phyloP scores from a whole-genome alignment of 148 eudicot species.

The Suaeda aralocaspica region DNA sequence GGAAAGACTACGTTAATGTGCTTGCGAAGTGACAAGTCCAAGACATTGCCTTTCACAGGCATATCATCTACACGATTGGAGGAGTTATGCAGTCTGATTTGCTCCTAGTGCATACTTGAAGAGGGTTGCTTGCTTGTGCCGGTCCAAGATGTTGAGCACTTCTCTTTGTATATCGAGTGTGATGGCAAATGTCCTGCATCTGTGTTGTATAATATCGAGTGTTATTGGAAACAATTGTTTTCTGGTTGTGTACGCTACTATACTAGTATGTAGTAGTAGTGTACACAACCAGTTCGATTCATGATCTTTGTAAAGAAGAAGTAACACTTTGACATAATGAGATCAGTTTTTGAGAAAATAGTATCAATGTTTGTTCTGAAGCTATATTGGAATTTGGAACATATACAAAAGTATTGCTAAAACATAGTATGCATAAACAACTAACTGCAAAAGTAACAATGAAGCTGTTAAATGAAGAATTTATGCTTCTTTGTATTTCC shows the following conservation, averaged over 20 bases:
- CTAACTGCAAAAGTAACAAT: too few relatives aligned
- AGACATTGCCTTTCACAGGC: conserved; percentile 42
- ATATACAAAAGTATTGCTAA: too few relatives aligned
- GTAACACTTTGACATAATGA: not conserved
- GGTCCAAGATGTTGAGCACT: not conserved
- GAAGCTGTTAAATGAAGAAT: too few relatives aligned
- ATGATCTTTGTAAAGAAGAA: not conserved
- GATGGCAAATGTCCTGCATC: not conserved
- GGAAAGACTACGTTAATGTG: conserved; percentile 54
- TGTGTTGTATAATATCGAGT: not conserved
- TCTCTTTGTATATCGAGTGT: not conserved
- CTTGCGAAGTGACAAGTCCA: conserved; percentile 50
- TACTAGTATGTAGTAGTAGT: not conserved
- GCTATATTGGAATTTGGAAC: too few relatives aligned
- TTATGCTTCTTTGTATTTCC: too few relatives aligned
- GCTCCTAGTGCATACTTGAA: conserved; percentile 36
- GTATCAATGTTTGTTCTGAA: not conserved
- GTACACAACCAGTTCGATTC: not conserved
- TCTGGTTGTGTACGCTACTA: not conserved
- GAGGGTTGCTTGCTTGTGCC: not conserved
- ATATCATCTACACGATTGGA: conserved; percentile 46
- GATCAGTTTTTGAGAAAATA: not conserved
- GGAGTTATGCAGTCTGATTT: conserved; percentile 57
- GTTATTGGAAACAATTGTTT: not conserved
- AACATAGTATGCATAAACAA: too few relatives aligned